Percentiles rank a stretch among this genome's conserved stretches.
These are phyloP conservation scores for Penicillium atrosanguineum DNA, from an alignment of 495 filamentous ascomycete genomes.

Conservation along the genomic window DNA sequence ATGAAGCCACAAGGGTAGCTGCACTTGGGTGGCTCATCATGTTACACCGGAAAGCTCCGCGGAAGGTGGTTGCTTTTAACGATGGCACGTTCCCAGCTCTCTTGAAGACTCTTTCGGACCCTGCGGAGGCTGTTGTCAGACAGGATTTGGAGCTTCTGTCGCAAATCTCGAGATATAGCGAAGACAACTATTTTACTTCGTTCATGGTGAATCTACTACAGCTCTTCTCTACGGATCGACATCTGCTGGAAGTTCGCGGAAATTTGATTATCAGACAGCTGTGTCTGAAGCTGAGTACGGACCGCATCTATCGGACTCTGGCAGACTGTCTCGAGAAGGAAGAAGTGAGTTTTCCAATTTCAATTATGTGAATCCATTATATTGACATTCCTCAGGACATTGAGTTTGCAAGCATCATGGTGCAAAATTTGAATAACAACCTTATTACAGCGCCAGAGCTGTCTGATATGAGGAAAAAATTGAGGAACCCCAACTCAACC, in stretches of 20 bases:
- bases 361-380: not conserved
- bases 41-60: conserved; percentile 91
- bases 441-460: conserved; percentile 96
- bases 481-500: conserved; percentile 86
- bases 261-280: conserved; percentile 96
- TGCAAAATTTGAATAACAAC: conserved; percentile 98
- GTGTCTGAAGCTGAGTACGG: conserved; percentile 86
- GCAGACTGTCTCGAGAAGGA: conserved; percentile 98
- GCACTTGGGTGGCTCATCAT: conserved; percentile 96
- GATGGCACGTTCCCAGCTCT: conserved; percentile 96
- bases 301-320: conserved; percentile 92
- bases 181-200: conserved; percentile 93
- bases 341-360: conserved; percentile 51
- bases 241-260: conserved; percentile 85
- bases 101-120: conserved; percentile 94
- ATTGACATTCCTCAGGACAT: conserved; percentile 58
- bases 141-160: conserved; percentile 92
- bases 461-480: conserved; percentile 81
- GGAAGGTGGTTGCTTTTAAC: conserved; percentile 92
- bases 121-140: conserved; percentile 92
- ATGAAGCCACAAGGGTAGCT: conserved; percentile 91
- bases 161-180: conserved; percentile 93
- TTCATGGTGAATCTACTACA: conserved; percentile 98
- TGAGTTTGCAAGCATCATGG: conserved; percentile 99
- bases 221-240: conserved; percentile 89